These are phyloP conservation scores for Lophium mytilinum DNA, from an alignment of 495 filamentous ascomycete genomes.

Conservation along the genomic window DNA sequence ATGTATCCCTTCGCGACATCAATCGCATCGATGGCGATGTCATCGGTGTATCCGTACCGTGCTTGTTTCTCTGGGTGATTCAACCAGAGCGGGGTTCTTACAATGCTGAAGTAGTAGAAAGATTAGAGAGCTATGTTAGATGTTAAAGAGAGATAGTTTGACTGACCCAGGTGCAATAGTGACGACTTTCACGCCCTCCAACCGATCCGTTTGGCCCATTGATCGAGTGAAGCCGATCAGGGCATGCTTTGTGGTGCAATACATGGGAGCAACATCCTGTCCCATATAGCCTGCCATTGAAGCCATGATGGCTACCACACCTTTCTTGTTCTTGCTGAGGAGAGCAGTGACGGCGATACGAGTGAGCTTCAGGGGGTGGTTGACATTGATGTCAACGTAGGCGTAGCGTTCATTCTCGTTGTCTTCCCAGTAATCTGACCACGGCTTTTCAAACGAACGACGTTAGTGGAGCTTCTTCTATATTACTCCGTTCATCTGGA, in stretches of 20 bases:
- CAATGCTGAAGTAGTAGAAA: slow-evolving; percentile 3
- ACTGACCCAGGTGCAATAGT: slow-evolving; percentile 21
- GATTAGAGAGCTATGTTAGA: neutral
- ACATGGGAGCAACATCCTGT: slow-evolving; percentile 20
- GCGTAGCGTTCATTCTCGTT: slow-evolving; percentile 23
- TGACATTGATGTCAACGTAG: slow-evolving; percentile 23
- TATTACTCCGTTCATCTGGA: too few species aligned
- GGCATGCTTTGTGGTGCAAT: slow-evolving; percentile 32
- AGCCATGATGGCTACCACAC: slow-evolving; percentile 26
- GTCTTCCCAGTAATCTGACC: slow-evolving; percentile 28
- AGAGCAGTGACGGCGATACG: slow-evolving; percentile 32
- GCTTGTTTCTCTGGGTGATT: slow-evolving; percentile 7
- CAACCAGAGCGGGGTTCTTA: slow-evolving; percentile 19
- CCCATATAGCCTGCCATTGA: slow-evolving; percentile 25
- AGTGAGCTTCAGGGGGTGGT: slow-evolving; percentile 31
- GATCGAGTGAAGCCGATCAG: slow-evolving; percentile 28
- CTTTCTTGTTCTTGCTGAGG: slow-evolving; percentile 23
- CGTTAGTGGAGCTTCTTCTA: neutral
- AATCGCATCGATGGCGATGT: slow-evolving; percentile 12
- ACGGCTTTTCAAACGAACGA: neutral
- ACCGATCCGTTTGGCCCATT: slow-evolving; percentile 23
- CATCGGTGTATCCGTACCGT: slow-evolving; percentile 16
- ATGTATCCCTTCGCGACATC: slow-evolving; percentile 22
- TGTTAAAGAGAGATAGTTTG: neutral
- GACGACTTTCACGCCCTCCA: slow-evolving; percentile 25